phyloP scores from a whole-genome alignment of 228 moss, liverwort and hornwort species.

The Sphagnum magellanicum region DNA sequence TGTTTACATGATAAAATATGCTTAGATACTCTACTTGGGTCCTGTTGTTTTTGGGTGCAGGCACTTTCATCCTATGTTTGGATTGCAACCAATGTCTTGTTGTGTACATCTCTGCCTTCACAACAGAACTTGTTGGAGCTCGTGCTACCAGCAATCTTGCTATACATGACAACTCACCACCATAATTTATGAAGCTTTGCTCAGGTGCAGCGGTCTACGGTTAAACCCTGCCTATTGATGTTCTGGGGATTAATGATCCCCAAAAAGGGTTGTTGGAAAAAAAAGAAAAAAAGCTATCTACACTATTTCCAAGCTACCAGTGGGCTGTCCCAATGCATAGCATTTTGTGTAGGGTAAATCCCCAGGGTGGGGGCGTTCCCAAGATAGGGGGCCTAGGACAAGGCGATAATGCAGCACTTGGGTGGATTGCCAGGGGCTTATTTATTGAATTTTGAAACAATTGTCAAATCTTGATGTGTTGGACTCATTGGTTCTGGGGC shows the following conservation, averaged over 20 bases:
- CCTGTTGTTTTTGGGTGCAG: slow-evolving; percentile 16
- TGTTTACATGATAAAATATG: too few relatives aligned
- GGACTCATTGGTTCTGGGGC: background rate
- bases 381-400: too few relatives aligned
- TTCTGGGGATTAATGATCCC: too few relatives aligned
- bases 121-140: slow-evolving; percentile 37
- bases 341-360: too few relatives aligned
- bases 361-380: too few relatives aligned
- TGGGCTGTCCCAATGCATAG: too few relatives aligned
- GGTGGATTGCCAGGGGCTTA: slow-evolving; percentile 32
- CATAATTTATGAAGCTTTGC: slow-evolving; percentile 50
- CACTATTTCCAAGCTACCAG: too few relatives aligned
- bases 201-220: slow-evolving; percentile 25
- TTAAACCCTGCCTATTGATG: too few relatives aligned
- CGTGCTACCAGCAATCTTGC: slow-evolving; percentile 71
- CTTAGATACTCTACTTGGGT: too few relatives aligned
- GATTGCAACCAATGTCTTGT: slow-evolving; percentile 67
- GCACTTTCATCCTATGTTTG: slow-evolving; percentile 60
- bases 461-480: slow-evolving; percentile 34
- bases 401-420: too few relatives aligned
- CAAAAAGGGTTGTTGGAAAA: too few relatives aligned
- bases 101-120: slow-evolving; percentile 37
- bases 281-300: too few relatives aligned
- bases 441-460: slow-evolving; percentile 40
- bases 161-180: slow-evolving; percentile 55